Evolutionary conservation across 352 stramenopile species (phyloP).

Genomic region (Globisporangium echinulatum): DNA sequence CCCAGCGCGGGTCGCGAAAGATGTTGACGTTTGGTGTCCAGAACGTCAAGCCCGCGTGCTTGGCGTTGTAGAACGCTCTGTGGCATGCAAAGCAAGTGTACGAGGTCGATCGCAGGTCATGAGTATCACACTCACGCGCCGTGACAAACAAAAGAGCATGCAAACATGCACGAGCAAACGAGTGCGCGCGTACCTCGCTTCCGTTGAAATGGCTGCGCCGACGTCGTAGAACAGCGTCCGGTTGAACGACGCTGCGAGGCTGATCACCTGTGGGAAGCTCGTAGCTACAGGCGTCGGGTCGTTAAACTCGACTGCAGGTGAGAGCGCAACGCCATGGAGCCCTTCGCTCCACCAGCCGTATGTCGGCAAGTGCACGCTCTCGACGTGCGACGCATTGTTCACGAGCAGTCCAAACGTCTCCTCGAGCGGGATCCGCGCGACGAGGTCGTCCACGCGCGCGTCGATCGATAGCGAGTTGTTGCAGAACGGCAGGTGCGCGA

Average conservation of each 20-base stretch:
- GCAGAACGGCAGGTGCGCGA: constrained; percentile 61
- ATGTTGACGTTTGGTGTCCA: constrained; percentile 95
- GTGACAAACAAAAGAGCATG: too few relatives aligned
- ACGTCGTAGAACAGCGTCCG: constrained; percentile 73
- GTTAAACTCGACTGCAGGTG: constrained; percentile 54
- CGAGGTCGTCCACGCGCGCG: constrained; percentile 58
- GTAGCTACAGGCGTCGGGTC: constrained; percentile 62
- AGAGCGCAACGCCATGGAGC: constrained; percentile 80
- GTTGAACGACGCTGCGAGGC: constrained; percentile 81
- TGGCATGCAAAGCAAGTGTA: too few relatives aligned
- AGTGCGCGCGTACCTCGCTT: constrained; percentile 33
- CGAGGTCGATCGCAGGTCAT: too few relatives aligned
- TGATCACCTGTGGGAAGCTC: constrained; percentile 85
- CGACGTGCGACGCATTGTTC: constrained; percentile 39
- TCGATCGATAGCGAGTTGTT: constrained; percentile 39
- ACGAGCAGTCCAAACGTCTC: constrained; percentile 68
- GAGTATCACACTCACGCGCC: background rate
- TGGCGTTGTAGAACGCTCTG: constrained; percentile 71
- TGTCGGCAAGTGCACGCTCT: constrained; percentile 30
- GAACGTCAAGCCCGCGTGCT: constrained; percentile 78
- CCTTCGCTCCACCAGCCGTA: constrained; percentile 90
- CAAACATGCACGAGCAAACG: background rate
- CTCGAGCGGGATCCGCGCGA: constrained; percentile 51
- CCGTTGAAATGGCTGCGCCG: constrained; percentile 73
- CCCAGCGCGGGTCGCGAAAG: constrained; percentile 89